These are phyloP conservation scores for Actinomucor elegans DNA, from an alignment of 371 early-diverging fungal genomes.

Conservation along the genomic window DNA sequence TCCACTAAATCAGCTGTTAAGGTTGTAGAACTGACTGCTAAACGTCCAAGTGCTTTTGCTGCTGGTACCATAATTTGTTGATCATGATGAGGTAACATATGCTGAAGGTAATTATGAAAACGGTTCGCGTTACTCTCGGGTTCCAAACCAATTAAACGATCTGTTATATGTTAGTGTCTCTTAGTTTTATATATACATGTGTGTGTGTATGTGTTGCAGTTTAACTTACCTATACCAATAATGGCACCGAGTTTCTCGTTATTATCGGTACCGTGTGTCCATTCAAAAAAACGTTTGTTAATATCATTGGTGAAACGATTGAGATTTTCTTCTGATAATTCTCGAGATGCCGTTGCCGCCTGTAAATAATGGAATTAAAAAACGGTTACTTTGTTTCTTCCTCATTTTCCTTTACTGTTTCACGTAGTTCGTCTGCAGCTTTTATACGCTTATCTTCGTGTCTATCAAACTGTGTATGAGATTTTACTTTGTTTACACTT, in stretches of 20 bases:
- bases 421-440: conserved; percentile 62
- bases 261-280: conserved; percentile 66
- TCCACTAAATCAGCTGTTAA: conserved; percentile 86
- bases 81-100: conserved; percentile 81
- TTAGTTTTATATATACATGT: neutral
- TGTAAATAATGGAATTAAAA: conserved; percentile 14
- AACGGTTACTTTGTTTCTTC: neutral
- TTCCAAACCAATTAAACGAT: conserved; percentile 84
- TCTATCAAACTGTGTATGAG: conserved; percentile 21
- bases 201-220: neutral
- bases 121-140: conserved; percentile 86
- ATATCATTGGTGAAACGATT: conserved; percentile 73
- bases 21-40: conserved; percentile 77
- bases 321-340: conserved; percentile 68
- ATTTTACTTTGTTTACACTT: neutral
- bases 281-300: conserved; percentile 73
- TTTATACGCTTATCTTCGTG: conserved; percentile 56
- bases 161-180: too few relatives aligned
- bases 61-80: conserved; percentile 84
- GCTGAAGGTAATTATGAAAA: conserved; percentile 86
- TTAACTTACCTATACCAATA: conserved; percentile 63
- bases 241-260: conserved; percentile 77
- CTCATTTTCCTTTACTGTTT: conserved; percentile 49
- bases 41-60: conserved; percentile 78
- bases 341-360: conserved; percentile 64